Evolutionary conservation across 805 yeast species (phyloP), one percentile per base, ranked within the genome.

Genomic region (Candida krabiensis): DNA sequence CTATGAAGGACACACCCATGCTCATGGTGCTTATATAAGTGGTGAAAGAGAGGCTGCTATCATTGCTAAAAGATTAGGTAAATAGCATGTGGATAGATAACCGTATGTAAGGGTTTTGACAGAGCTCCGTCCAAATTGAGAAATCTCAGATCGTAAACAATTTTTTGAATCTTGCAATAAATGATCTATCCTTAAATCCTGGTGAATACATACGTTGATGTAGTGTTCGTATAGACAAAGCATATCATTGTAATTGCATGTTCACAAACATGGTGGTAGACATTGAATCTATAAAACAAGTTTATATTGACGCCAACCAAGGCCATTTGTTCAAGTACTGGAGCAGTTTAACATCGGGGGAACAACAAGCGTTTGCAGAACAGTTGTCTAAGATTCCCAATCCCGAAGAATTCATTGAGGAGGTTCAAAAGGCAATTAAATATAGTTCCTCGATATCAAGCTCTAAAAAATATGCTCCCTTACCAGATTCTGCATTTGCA

Each of bases 401-500:
- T 40, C 80, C 81, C 1, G 40, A 48, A 5, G 45, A 43, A 3
- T 68, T 72, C 37, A 60, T 73, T 27, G 24, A 46, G 7, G 67
- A 74, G 35, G 75, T 79, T 5, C 38, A 50, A 14, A 64, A 61
- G 8, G 84, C 86, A 2, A 63, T 81, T 28, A 26, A 59, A 19
- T 67, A 67, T 40, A 56, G 63, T 19, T 38, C 55, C 4, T 33
- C 46, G 2, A 40, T 45, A n/a, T 35, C 59, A 0, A 30, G 36
- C 4, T 29, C 50, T 2, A 52, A 48, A 60, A 35, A 55, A 30
- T 53, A 75, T 53, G 56, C 66, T 57, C 66, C 85, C 49, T 64
- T 83, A 18, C 88, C 90, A 0, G 56, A 58, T 6, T 56, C 75
- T 1, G 80, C 81, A 1, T 73, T 77, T 19, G 69, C 73, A 16